Base-by-base conservation (phyloP, 2,329 filamentous ascomycete species). In the Pseudogymnoascus sp. region DNA sequence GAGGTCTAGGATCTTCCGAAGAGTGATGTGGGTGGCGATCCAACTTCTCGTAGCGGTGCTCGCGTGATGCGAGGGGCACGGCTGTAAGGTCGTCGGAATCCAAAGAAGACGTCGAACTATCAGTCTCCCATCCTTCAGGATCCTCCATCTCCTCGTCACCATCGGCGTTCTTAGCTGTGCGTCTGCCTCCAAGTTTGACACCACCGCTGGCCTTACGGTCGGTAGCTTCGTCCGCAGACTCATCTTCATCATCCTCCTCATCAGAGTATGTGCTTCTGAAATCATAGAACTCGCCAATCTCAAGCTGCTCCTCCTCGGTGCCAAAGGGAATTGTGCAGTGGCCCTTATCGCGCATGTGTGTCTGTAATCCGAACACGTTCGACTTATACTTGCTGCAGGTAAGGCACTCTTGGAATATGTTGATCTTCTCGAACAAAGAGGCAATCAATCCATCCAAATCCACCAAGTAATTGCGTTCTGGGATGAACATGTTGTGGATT, bases 311-410 rank as follows among this genome's bases (percentile, higher is more conserved):
- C 37, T 89, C 88, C 73, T 97, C 91, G 0, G 87, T 89, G 61
- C 88, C 87, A 75, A 93, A 99, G 0, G 91, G 93, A 69, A 99
- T 96, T 84, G 93, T 96, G 82, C 93, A 97, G 77, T 99, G 95
- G 0, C 91, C 89, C 73, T 92, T 93, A 74, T 99, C 95, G 50
- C 91, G 88, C 95, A 99, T 99, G 75, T 99, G 95, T 0, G 93
- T 97, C 73, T 97, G 93, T 25, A 93, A 86, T 16, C 90, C 93
- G 64, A 88, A 86, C 0, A 89, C 82, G 11, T 88, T 93, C 66
- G 88, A 85, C 73, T 95, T 90, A 46, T 88, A 76, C 75, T 95
- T 96, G 73, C 90, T 88, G 74, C 95, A 99, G 73, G 88, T 92
- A 56, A 99, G 76, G 74, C 95, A 99, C 75, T 96, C 88, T 73